These are phyloP conservation scores for Phialophora chinensis DNA, from an alignment of 2,329 filamentous ascomycete species.

Conservation along the genomic window DNA sequence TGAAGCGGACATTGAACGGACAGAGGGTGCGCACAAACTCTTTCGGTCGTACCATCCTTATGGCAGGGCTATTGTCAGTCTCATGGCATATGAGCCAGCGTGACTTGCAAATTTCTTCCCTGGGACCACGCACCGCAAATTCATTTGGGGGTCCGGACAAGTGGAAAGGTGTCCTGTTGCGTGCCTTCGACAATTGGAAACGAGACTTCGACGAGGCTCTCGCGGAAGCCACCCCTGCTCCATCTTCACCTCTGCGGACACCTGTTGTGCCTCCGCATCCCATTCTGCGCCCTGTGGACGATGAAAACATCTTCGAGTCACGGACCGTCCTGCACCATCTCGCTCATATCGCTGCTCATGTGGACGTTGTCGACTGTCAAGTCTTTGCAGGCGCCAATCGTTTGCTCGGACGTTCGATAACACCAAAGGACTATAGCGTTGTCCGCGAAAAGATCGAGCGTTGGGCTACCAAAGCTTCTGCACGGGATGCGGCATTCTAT, in stretches of 20 bases:
- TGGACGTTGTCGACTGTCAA: slow-evolving; percentile 96
- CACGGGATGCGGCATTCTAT: slow-evolving; percentile 90
- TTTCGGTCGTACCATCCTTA: slow-evolving; percentile 89
- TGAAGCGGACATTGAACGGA: slow-evolving; percentile 87
- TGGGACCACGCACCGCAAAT: slow-evolving; percentile 70
- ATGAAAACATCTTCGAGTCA: slow-evolving; percentile 81
- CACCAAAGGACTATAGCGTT: slow-evolving; percentile 76
- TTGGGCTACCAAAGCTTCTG: slow-evolving; percentile 88
- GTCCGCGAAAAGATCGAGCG: slow-evolving; percentile 78
- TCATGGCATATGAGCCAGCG: slow-evolving; percentile 98
- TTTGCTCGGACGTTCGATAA: slow-evolving; percentile 83
- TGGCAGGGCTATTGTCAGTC: slow-evolving; percentile 90
- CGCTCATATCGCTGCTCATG: slow-evolving; percentile 97
- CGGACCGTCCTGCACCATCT: slow-evolving; percentile 89
- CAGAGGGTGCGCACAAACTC: slow-evolving; percentile 87
- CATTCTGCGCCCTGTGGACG: slow-evolving; percentile 51
- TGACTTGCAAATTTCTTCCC: slow-evolving; percentile 86
- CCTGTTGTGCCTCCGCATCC: slow-evolving; percentile 49
- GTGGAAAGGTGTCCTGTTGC: slow-evolving; percentile 83
- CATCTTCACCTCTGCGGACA: slow-evolving; percentile 51
- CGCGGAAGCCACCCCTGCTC: slow-evolving; percentile 56
- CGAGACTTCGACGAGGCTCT: slow-evolving; percentile 85
- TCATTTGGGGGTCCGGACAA: slow-evolving; percentile 86
- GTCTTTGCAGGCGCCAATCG: slow-evolving; percentile 89
- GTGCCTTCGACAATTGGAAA: slow-evolving; percentile 93